Percentiles rank a stretch among this genome's conserved stretches.
These are phyloP conservation scores for Phialocephala sp. DNA, from an alignment of 2,329 filamentous ascomycete species.

Conservation along the genomic window DNA sequence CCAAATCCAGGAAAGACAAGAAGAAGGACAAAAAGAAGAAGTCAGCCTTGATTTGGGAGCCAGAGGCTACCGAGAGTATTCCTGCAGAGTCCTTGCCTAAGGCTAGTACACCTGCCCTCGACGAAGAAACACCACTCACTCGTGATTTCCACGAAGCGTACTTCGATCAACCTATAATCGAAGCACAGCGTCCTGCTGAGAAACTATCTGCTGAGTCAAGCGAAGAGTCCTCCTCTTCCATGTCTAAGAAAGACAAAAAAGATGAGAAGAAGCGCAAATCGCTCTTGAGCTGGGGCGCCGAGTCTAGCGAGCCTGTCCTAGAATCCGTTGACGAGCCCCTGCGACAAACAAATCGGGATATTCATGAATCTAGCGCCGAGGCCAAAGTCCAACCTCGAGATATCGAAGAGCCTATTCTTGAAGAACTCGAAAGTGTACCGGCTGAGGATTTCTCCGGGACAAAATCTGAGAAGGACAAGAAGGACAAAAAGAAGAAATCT, in stretches of 20 bases:
- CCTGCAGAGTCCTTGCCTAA: conserved; percentile 17
- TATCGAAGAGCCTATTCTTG: not conserved
- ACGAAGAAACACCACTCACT: not conserved
- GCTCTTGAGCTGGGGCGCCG: not conserved
- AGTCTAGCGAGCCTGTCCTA: not conserved
- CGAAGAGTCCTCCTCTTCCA: conserved; percentile 13
- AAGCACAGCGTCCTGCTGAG: not conserved
- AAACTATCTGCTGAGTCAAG: not conserved
- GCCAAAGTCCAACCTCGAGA: not conserved
- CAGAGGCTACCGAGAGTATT: conserved; percentile 13
- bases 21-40: conserved; percentile 28
- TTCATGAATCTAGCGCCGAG: not conserved
- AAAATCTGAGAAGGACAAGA: conserved; percentile 19
- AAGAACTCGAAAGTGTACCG: not conserved
- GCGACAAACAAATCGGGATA: not conserved
- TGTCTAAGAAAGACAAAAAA: conserved; percentile 16
- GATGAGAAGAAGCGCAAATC: conserved; percentile 15
- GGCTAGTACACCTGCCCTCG: not conserved
- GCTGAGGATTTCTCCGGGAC: conserved; percentile 12
- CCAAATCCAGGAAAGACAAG: conserved; percentile 23
- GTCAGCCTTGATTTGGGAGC: conserved; percentile 31
- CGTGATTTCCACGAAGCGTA: conserved; percentile 10
- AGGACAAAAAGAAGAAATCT: conserved; percentile 28
- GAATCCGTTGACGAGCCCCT: not conserved
- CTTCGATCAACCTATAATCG: conserved; percentile 4